Evolutionary conservation across 2,329 filamentous ascomycete species (phyloP).

Genomic region (Sporothrix globosa): DNA sequence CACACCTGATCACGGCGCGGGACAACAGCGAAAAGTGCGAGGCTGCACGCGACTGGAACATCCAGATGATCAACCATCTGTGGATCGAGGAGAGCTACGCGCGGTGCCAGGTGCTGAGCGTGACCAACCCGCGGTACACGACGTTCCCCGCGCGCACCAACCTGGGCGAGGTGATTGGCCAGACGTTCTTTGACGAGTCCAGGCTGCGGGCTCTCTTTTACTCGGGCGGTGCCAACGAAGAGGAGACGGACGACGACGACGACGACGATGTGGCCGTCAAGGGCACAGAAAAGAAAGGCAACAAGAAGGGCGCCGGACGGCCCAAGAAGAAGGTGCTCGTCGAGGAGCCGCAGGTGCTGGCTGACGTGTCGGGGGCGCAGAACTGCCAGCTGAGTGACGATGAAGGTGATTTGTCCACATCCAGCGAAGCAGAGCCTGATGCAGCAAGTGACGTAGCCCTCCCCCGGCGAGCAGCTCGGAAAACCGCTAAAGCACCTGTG

Average conservation of each 20-base stretch:
- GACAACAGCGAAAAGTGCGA: slow-evolving; percentile 89
- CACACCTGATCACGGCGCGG: slow-evolving; percentile 90
- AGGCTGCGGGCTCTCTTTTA: slow-evolving; percentile 69
- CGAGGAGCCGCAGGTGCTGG: slow-evolving; percentile 25
- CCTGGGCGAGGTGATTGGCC: slow-evolving; percentile 87
- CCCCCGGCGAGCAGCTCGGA: slow-evolving; percentile 23
- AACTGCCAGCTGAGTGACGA: slow-evolving; percentile 19
- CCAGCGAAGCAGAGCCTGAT: slow-evolving; percentile 25
- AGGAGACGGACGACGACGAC: slow-evolving; percentile 44
- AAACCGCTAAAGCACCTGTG: slow-evolving; percentile 41
- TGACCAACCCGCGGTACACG: slow-evolving; percentile 75
- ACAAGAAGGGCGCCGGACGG: slow-evolving; percentile 39
- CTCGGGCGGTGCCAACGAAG: slow-evolving; percentile 53
- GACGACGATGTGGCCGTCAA: slow-evolving; percentile 43
- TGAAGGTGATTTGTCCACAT: slow-evolving; percentile 34
- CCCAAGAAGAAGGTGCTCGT: slow-evolving; percentile 14
- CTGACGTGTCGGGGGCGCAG: slow-evolving; percentile 14
- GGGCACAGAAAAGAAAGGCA: slow-evolving; percentile 52
- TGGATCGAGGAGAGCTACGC: slow-evolving; percentile 99
- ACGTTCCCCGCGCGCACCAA: slow-evolving; percentile 90
- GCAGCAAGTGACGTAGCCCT: neutral
- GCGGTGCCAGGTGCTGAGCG: slow-evolving; percentile 73
- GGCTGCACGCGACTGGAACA: slow-evolving; percentile 89
- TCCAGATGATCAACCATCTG: slow-evolving; percentile 88
- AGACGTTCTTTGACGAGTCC: slow-evolving; percentile 74